Conservation (phyloP, 345 rosid genomes). For the Hevea brasiliensis region DNA sequence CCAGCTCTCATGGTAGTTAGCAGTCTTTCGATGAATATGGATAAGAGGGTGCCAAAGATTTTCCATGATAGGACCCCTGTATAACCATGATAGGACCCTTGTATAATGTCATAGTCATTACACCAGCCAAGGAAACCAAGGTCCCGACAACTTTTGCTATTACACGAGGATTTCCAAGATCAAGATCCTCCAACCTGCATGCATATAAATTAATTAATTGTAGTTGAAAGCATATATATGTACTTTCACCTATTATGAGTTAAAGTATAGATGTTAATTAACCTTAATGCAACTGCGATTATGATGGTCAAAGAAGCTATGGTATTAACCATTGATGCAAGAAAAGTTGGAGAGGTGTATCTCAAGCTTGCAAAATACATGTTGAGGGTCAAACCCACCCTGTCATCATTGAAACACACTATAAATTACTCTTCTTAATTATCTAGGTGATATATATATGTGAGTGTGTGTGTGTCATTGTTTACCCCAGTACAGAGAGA, state of each 20-base stretch:
- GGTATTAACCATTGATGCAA: conserved; percentile 36
- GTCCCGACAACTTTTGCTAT: conserved; percentile 60
- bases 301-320: conserved; percentile 27
- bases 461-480: background rate
- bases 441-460: no score
- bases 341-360: conserved; percentile 37
- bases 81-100: conserved; percentile 51
- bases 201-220: background rate
- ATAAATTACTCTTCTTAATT: background rate
- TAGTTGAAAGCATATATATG: background rate
- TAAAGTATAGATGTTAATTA: background rate
- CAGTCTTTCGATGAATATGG: conserved; percentile 30
- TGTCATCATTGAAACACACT: conserved; percentile 17
- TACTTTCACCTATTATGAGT: background rate
- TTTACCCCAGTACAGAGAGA: conserved; percentile 65
- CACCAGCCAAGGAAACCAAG: conserved; percentile 50
- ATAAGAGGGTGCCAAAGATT: conserved; percentile 41
- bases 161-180: conserved; percentile 52
- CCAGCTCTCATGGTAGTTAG: conserved; percentile 46
- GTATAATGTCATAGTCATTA: conserved; percentile 52
- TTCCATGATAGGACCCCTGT: conserved; percentile 51
- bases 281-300: conserved; percentile 35
- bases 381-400: conserved; percentile 48
- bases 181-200: conserved; percentile 52
- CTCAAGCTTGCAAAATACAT: conserved; percentile 36